Evolutionary conservation across 257 asterid species (phyloP).

Genomic region (Forsythia viridissima): DNA sequence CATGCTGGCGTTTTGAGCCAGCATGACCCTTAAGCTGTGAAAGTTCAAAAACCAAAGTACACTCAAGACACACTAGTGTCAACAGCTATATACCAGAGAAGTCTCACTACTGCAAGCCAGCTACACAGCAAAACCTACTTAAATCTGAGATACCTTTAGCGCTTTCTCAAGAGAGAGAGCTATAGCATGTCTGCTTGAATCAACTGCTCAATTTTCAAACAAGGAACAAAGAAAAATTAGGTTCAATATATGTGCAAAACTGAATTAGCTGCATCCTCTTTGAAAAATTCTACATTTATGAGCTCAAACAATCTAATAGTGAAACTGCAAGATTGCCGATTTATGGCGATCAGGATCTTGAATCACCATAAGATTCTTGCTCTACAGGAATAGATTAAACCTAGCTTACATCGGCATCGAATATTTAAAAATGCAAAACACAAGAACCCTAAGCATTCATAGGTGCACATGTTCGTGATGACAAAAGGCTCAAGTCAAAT

Average conservation of each 20-base stretch:
- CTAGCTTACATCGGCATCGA: not conserved
- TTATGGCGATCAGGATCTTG: not conserved
- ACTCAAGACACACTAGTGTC: slow-evolving; percentile 18
- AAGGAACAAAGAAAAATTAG: slow-evolving; percentile 22
- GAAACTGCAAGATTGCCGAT: not conserved
- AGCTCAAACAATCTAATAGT: not conserved
- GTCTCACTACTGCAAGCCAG: slow-evolving; percentile 6
- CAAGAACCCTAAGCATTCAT: not conserved
- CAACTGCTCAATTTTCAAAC: slow-evolving; percentile 49
- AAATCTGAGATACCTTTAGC: slow-evolving; percentile 57
- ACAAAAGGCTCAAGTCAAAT: slow-evolving; percentile 1
- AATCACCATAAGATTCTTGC: not conserved
- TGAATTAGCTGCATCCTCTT: not conserved
- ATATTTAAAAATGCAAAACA: not conserved
- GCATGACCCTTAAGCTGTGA: slow-evolving; percentile 76
- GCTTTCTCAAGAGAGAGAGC: slow-evolving; percentile 81
- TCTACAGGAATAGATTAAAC: not conserved
- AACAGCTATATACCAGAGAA: slow-evolving; percentile 25
- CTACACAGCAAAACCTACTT: slow-evolving; percentile 9
- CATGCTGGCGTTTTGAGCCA: slow-evolving; percentile 87
- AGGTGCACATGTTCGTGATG: not conserved
- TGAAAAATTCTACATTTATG: not conserved
- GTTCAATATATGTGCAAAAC: not conserved
- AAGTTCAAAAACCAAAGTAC: slow-evolving; percentile 20
- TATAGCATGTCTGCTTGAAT: slow-evolving; percentile 45